phyloP scores from a whole-genome alignment of 345 rosid species.

The Syzygium oleosum region DNA sequence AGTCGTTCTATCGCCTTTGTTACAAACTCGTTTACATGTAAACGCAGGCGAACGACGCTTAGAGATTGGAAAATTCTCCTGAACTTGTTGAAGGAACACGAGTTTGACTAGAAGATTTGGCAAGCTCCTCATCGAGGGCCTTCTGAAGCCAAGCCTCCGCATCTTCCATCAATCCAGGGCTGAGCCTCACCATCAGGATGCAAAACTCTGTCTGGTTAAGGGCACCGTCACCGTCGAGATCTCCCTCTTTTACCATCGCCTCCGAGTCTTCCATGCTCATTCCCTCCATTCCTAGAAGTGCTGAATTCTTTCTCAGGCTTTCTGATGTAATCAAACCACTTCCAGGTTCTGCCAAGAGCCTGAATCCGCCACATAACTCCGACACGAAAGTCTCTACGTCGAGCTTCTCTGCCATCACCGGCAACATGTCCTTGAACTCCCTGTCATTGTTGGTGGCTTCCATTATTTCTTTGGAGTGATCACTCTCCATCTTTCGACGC shows the following conservation, averaged over 20 bases:
- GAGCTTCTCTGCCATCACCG: constrained; percentile 86
- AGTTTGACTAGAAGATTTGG: constrained; percentile 7
- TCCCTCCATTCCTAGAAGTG: constrained; percentile 62
- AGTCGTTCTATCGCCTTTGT: neutral
- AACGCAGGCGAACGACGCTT: neutral
- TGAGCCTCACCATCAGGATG: constrained; percentile 80
- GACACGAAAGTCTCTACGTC: constrained; percentile 67
- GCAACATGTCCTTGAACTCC: constrained; percentile 62
- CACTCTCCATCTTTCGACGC: neutral
- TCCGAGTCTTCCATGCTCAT: constrained; percentile 63
- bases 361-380: constrained; percentile 76
- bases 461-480: neutral
- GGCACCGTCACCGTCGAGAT: constrained; percentile 72
- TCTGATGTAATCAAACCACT: constrained; percentile 59
- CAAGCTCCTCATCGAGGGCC: constrained; percentile 51
- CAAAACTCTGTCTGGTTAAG: constrained; percentile 78
- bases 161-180: constrained; percentile 82
- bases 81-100: neutral
- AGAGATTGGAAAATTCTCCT: neutral
- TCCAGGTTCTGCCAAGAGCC: constrained; percentile 55
- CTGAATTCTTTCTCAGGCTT: constrained; percentile 56
- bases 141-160: constrained; percentile 71
- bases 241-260: constrained; percentile 84
- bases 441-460: neutral
- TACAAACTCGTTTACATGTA: neutral